phyloP scores from a whole-genome alignment of 768 basidiomycete species.

The Boletus huronensis region DNA sequence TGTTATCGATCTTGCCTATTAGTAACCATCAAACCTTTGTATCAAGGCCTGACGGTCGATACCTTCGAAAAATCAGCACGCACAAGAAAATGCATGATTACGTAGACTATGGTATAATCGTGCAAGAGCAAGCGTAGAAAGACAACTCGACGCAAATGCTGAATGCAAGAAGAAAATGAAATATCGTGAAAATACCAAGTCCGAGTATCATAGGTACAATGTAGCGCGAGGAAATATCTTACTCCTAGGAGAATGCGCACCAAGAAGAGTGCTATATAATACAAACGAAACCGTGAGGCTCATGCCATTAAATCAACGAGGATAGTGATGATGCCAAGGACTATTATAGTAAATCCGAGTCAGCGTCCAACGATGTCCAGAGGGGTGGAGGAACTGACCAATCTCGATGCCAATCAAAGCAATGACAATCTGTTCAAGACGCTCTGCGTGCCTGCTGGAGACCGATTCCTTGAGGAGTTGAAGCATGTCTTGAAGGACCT shows the following conservation, averaged over 20 bases:
- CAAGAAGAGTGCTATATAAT: constrained; percentile 6
- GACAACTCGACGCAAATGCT: not conserved
- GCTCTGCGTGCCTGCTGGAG: constrained; percentile 84
- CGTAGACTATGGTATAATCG: not conserved
- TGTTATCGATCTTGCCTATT: constrained; percentile 4
- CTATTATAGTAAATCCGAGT: constrained; percentile 33
- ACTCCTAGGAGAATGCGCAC: constrained; percentile 2
- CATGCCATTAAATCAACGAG: constrained; percentile 77
- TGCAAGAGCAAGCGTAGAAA: not conserved
- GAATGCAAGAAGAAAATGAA: not conserved
- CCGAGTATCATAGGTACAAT: constrained; percentile 5
- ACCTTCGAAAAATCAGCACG: not conserved
- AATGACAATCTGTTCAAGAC: constrained; percentile 91
- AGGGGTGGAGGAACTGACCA: constrained; percentile 41
- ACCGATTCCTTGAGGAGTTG: constrained; percentile 93
- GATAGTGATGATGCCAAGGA: constrained; percentile 88
- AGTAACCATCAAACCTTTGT: constrained; percentile 7
- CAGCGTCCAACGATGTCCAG: not conserved
- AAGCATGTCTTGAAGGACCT: constrained; percentile 97
- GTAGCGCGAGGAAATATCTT: not conserved
- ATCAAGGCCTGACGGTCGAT: not conserved
- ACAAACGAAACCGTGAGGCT: constrained; percentile 6
- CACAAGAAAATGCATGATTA: not conserved
- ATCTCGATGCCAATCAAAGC: constrained; percentile 88
- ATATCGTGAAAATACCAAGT: constrained; percentile 2